Evolutionary conservation across 768 basidiomycete species (phyloP).

Genomic region (Tubosaeta sp.): DNA sequence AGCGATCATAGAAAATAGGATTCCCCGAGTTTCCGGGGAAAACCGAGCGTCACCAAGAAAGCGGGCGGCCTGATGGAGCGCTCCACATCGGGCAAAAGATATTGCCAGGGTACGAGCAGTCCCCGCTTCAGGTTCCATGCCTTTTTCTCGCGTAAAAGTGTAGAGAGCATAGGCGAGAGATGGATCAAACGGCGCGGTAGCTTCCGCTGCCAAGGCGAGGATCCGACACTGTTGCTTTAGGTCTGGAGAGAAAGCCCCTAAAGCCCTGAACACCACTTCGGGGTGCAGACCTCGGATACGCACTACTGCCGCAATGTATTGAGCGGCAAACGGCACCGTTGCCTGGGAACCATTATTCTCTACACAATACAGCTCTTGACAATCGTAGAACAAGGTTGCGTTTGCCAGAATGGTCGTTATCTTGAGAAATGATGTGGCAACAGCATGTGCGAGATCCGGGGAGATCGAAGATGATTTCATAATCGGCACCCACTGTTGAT

Average conservation of each 20-base stretch:
- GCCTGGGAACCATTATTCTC: constrained; percentile 18
- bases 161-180: constrained; percentile 33
- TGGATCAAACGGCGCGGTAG: constrained; percentile 27
- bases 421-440: constrained; percentile 43
- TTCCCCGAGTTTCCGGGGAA: constrained; percentile 30
- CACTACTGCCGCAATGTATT: constrained; percentile 26
- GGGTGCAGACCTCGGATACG: too few relatives aligned
- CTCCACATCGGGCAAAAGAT: constrained; percentile 25
- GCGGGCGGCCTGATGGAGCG: constrained; percentile 23
- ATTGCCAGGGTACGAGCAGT: constrained; percentile 31
- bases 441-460: constrained; percentile 26
- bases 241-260: constrained; percentile 26
- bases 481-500: constrained; percentile 37
- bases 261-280: constrained; percentile 24
- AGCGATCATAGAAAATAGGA: constrained; percentile 38
- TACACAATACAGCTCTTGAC: constrained; percentile 30
- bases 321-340: constrained; percentile 13
- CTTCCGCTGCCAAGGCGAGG: constrained; percentile 16
- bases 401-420: constrained; percentile 40
- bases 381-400: constrained; percentile 33
- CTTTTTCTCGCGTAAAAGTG: constrained; percentile 23
- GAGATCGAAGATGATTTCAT: constrained; percentile 26
- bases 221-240: constrained; percentile 26
- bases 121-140: constrained; percentile 20
- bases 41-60: constrained; percentile 34